Evolutionary conservation across 768 basidiomycete species (phyloP), one percentile per base, ranked within the genome.

Genomic region (Russula sp.): DNA sequence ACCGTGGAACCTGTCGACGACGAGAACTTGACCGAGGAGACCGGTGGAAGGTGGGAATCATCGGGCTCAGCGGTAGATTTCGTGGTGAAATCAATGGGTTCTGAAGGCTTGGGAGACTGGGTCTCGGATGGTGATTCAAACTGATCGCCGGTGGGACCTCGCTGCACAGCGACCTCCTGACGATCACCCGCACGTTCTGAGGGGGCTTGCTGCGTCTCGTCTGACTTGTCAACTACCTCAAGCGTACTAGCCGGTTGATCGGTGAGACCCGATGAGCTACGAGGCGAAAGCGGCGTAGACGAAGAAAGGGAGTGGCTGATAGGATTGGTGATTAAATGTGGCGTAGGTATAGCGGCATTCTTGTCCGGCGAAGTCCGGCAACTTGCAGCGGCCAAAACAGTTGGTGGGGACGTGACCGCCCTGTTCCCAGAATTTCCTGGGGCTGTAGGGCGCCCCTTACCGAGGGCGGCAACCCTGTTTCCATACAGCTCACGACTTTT

Each of bases 401-500:
- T n/a, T 55, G 48, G 51, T 39, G 58, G 70, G 61, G 61, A 48
- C 31, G 51, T 66, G 37, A 65, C 67, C 4, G 50, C 57, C n/a
- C 67, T 57, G 9, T 59, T 31, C 9, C 50, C 40, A 42, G 52
- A 22, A 18, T 57, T 61, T 47, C 60, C 60, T 16, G 65, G 57
- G 20, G 53, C 64, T 1, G 63, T 58, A 48, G 67, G 67, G 20
- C 65, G 66, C 11, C 64, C 65, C 69, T 73, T 58, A 69, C 72
- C 53, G 70, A 71, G 58, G 65, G 72, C 61, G 45, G 74, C 83
- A 37, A 90, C 81, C 44, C 88, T 79, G 73, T 91, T 91, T 22
- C 87, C 89, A 70, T 89, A 89, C 39, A 89, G 74, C 74, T 90
- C 88, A 56, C 81, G 80, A 67, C 80, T 81, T 70, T 77, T 80